These are phyloP conservation scores for Athelia psychrophila DNA, from an alignment of 1,284 basidiomycete species.

Conservation along the genomic window DNA sequence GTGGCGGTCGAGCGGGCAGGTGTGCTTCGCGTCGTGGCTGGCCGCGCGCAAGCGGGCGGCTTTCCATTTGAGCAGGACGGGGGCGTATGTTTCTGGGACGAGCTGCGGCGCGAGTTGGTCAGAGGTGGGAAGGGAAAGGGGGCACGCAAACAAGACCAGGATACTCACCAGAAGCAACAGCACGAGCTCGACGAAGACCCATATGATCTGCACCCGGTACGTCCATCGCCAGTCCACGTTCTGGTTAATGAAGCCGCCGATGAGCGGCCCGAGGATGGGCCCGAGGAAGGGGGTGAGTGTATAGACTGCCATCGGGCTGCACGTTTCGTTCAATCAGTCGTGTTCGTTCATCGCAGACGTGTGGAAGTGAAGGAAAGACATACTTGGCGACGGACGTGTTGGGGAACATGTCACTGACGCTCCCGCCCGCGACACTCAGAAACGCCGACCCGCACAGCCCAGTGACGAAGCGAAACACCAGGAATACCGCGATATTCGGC, in stretches of 20 bases:
- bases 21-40: conserved; percentile 38
- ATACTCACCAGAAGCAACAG: conserved; percentile 45
- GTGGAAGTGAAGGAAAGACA: conserved; percentile 25
- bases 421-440: conserved; percentile 78
- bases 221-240: conserved; percentile 78
- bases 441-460: conserved; percentile 76
- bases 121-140: not conserved
- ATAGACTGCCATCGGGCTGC: conserved; percentile 77
- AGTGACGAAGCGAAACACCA: conserved; percentile 45
- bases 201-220: conserved; percentile 66
- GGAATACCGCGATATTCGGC: conserved; percentile 51
- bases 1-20: conserved; percentile 29
- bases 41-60: conserved; percentile 42
- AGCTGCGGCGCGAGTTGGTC: no score
- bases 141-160: no score
- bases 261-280: conserved; percentile 64
- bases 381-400: conserved; percentile 64
- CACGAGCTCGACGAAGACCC: conserved; percentile 48
- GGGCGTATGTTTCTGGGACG: conserved; percentile 77
- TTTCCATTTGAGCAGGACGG: conserved; percentile 60
- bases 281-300: conserved; percentile 73
- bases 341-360: no score
- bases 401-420: conserved; percentile 72
- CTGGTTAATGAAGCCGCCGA: conserved; percentile 50
- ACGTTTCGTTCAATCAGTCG: conserved; percentile 3